Conservation (phyloP, 805 yeast species). For the Metschnikowia gelsemii region DNA sequence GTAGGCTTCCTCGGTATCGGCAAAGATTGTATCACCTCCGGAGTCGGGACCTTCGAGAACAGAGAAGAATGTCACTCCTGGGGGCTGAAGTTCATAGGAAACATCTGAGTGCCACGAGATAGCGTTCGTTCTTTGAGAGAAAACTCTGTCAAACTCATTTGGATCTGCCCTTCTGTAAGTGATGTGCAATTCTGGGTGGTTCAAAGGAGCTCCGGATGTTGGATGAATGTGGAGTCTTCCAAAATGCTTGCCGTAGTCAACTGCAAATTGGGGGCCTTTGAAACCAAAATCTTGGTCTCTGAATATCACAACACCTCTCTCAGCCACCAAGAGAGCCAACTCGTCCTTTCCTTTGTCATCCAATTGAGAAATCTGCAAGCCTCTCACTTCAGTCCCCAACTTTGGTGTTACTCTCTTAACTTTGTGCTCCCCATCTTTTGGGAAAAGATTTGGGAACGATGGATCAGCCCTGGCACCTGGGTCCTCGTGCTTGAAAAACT, state of each 20-base stretch:
- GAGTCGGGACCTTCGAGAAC: conserved; percentile 56
- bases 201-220: conserved; percentile 66
- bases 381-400: conserved; percentile 63
- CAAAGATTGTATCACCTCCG: conserved; percentile 80
- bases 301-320: conserved; percentile 67
- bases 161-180: conserved; percentile 23
- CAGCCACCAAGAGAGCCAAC: conserved; percentile 64
- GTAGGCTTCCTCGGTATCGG: conserved; percentile 71
- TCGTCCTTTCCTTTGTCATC: conserved; percentile 60
- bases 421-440: conserved; percentile 27
- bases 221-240: conserved; percentile 76
- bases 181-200: conserved; percentile 24
- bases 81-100: conserved; percentile 70
- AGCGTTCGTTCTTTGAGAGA: conserved; percentile 32
- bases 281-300: conserved; percentile 58
- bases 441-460: conserved; percentile 50
- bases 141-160: conserved; percentile 19
- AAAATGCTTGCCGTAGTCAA: conserved; percentile 59
- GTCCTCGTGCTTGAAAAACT: conserved; percentile 57
- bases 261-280: conserved; percentile 49
- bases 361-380: conserved; percentile 58
- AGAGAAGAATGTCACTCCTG: conserved; percentile 66
- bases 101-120: conserved; percentile 72
- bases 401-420: conserved; percentile 58
- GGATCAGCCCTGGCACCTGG: conserved; percentile 70